Base-by-base conservation (phyloP, 2,329 filamentous ascomycete genomes). In the Aspergillus sp. region DNA sequence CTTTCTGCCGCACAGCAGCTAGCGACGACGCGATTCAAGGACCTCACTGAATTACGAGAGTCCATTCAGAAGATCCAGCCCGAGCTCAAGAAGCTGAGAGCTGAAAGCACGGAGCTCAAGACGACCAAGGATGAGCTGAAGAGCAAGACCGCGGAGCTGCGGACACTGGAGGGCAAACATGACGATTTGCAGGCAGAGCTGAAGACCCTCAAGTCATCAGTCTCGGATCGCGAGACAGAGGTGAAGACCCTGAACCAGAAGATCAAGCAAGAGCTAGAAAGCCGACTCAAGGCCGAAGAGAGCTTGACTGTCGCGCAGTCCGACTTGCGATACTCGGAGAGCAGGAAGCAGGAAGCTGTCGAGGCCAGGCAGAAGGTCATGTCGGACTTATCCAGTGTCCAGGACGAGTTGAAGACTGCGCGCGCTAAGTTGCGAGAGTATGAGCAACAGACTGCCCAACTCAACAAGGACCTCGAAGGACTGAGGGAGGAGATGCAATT, bases 11-110 rank as follows among this genome's bases (percentile, higher is more conserved):
- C 93, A 0, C 89, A 97, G 74, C 88, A 96, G 76, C 84, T 98
- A 13, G 92, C 95, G 0, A 89, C 96, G 63, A 90, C 87, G 17
- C 85, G 95, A 31, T 98, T 93, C 81, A 96, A 93, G 75, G 93
- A 98, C 62, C 81, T 97, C 1, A 89, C 89, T 0, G 91, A 96
- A 30, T 81, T 97, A 50, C 86, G 89, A 22, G 91, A 94, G 64
- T 83, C 93, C 2, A 77, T 97, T 31, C 89, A 93, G 67, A 96
- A 95, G 74, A 86, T 91, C 0, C 93, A 97, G 71, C 91, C 92
- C 0, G 94, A 99, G 76, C 81, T 98, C 25, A 90, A 89, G 74
- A 89, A 82, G 49, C 82, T 98, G 22, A 87, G 92, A 7, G 87
- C 89, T 53, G 93, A 98, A 69, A 89, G 91, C 31, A 85, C 86